Evolutionary conservation across 352 stramenopile species (phyloP).

Genomic region (Globisporangium splendens): DNA sequence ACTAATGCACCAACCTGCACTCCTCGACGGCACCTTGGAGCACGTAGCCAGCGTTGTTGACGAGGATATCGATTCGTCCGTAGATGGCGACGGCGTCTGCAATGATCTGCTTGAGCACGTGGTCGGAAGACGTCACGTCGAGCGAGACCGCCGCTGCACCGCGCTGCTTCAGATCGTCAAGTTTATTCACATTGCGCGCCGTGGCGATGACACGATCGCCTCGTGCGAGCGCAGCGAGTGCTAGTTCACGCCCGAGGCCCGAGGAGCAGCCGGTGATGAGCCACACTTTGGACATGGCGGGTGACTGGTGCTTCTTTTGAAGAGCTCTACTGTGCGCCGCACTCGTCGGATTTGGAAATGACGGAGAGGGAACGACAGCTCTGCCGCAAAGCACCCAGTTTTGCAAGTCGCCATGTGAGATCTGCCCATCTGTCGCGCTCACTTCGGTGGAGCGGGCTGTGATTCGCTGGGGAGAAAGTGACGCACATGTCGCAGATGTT

Average conservation of each 20-base stretch:
- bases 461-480: too few species aligned
- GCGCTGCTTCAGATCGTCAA: slow-evolving; percentile 24
- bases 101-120: slow-evolving; percentile 21
- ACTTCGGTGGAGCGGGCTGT: too few species aligned
- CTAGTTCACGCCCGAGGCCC: slow-evolving; percentile 14
- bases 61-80: slow-evolving; percentile 32
- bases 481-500: too few species aligned
- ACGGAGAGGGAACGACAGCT: too few species aligned
- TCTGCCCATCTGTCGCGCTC: too few species aligned
- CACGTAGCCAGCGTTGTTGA: slow-evolving; percentile 40
- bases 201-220: slow-evolving; percentile 36
- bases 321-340: too few species aligned
- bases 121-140: slow-evolving; percentile 28
- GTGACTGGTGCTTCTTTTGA: too few species aligned
- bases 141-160: slow-evolving; percentile 26
- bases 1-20: slow-evolving; percentile 21
- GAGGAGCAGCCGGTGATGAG: slow-evolving; percentile 20
- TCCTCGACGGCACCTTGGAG: slow-evolving; percentile 35
- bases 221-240: slow-evolving; percentile 24
- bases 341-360: too few species aligned
- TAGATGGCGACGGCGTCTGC: slow-evolving; percentile 17
- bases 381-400: too few species aligned
- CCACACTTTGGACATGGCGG: too few species aligned
- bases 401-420: too few species aligned
- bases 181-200: slow-evolving; percentile 20